Evolutionary conservation across 2,329 filamentous ascomycete species (phyloP), one percentile per base, ranked within the genome.

Genomic region (Neopestalotiopsis sp.): DNA sequence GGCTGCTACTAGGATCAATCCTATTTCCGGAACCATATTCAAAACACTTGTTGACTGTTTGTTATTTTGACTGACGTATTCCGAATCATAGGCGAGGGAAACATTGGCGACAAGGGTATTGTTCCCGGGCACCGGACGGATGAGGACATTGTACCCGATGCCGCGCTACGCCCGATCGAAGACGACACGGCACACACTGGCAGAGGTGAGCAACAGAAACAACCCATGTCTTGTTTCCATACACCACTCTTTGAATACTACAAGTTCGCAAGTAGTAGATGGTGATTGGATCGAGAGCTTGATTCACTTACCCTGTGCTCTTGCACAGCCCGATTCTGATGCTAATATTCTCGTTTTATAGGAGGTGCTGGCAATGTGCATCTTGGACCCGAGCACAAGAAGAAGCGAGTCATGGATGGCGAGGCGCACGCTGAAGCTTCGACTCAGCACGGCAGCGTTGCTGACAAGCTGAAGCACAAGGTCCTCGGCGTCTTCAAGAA

Each of bases 401-500:
- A 71, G 67, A 65, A 71, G 58, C 75, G 74, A 65, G 70, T 73
- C 34, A 73, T 73, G 45, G 71, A 77, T 45, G 71, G 73, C 69
- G 76, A 80, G 70, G 76, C 77, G 73, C 76, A 76, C 67, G 70
- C 72, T 61, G 70, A 66, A 45, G 32, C 65, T 12, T 72, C 77
- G 9, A 80, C 81, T 28, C 72, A 73, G 20, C 73, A 74, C 67
- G 73, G 79, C 62, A 81, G 87, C 40, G 74, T 89, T 68, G 87
- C 87, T 20, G 87, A 89, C 74, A 88, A 86, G 81, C 79, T 89
- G 72, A 89, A 89, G 84, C 70, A 79, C 71, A 89, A 88, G 84
- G 76, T 89, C 58, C 81, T 88, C 68, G 81, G 83, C 20, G 75
- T 78, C 1, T 83, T 86, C 72, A 87, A 86, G 80, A 87, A 87